Evolutionary conservation across 1,284 basidiomycete species (phyloP), one percentile per base, ranked within the genome.

Genomic region (Cryptococcus maquisensis): DNA sequence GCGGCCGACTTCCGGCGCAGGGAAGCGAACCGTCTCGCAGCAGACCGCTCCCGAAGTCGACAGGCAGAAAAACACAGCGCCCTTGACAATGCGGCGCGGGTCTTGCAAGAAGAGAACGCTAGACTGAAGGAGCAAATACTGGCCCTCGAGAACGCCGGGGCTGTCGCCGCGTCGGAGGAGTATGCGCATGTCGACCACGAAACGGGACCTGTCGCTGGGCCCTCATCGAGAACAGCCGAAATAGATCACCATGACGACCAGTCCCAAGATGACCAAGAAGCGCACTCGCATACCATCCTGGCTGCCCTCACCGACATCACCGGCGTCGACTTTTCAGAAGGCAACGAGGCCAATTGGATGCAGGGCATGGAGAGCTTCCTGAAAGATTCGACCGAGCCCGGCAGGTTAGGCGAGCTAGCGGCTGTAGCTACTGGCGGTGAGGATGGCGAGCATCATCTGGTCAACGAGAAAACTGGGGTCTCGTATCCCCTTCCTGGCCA

Each of bases 1-100:
- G 49, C 60, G 2, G 68, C 63, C 16, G 71, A 74, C 52, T 62
- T 65, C 28, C 46, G 65, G 3, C 62, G 75, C 18, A 59, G 66
- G 38, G 75, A 77, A 59, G 74, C 75, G 10, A 77, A 77, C 47
- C 66, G 75, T 28, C 62, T 75, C 4, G 75, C 75, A 2, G 75
- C 75, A 6, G 73, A 75, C 54, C 64, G 74, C 16, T 72, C 69
- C 2, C 62, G 75, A 5, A 57, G 60, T 0, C 59, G 75, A 9
- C 66, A 68, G 42, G 57, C 63, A 9, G 71, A 74, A 43, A 70
- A 71, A 53, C 56, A 60, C 9, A 55, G 55, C 1, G 66, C 67
- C 2, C 57, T 77, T 3, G 67, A 74, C 32, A 59, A 62, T 23
- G 67, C 71, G 0, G 61, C 65, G 9, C 63, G 67, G 45, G 54